Evolutionary conservation across 371 early-diverging fungal species (phyloP), one percentile per base, ranked within the genome.

Genomic region (Circinella minor): DNA sequence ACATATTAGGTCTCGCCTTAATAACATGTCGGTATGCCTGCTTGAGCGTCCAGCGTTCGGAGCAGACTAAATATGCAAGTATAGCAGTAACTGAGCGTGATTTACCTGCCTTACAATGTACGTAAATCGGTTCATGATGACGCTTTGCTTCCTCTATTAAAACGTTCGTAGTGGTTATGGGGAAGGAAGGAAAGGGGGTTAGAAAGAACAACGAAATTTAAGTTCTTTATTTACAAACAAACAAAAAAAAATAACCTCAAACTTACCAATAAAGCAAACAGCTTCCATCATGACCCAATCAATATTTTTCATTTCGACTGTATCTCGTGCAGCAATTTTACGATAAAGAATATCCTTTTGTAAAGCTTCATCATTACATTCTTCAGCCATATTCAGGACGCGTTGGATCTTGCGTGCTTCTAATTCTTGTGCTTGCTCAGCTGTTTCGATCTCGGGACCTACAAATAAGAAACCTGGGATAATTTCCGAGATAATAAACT

Each of bases 31-130:
- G 82, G 73, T 93, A 94, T 1, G 95, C 92, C 63, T 84, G 86
- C 71, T 88, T 85, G 39, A 95, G 75, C 4, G 92, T 83, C 91
- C 92, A 91, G 37, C 83, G 81, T 70, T 90, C 85, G 39, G 85
- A 81, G 14, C 82, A 73, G 37, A 95, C 90, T 54, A 95, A 70
- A 69, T 92, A 93, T 0, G 91, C 94, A 13, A 95, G 77, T 18
- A 93, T 93, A 11, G 89, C 92, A 0, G 92, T 92, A 8, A 90
- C 92, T 0, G 93, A 93, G 18, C 95, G 87, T 3, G 94, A 94
- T 68, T 90, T 89, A 27, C 95, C 95, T 3, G 94, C 94, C 69
- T 91, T 91, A 80, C 95, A 95, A 72, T 95, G 95, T 0, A 95
- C 93, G 66, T 93, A 92, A 49, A 93, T 90, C 4, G 88, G 84